Percentiles rank a stretch among this genome's conserved stretches.
Evolutionary conservation across 768 basidiomycete species (phyloP).

Genomic region (Russula brevipes): DNA sequence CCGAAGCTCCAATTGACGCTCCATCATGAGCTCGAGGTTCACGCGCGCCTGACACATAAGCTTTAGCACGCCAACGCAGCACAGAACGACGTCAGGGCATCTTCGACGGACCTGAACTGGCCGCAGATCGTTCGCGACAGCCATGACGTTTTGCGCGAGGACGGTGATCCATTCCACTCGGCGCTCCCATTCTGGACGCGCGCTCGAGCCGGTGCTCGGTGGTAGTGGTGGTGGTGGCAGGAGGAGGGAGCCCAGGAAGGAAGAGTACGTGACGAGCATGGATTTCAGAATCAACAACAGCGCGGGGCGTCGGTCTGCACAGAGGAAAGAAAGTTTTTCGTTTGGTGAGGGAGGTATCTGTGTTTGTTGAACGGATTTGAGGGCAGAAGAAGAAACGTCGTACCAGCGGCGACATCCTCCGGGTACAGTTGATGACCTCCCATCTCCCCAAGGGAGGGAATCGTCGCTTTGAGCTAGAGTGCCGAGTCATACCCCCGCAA

Average conservation of each 20-base stretch:
- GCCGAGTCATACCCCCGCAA: slow-evolving; percentile 13
- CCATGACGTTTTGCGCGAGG: slow-evolving; percentile 83
- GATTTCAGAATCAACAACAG: slow-evolving; percentile 67
- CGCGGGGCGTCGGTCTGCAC: slow-evolving; percentile 72
- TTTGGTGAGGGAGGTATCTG: background rate
- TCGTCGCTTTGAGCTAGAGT: slow-evolving; percentile 69
- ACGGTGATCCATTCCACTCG: slow-evolving; percentile 78
- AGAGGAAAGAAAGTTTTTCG: background rate
- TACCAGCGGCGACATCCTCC: slow-evolving; percentile 62
- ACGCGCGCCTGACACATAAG: slow-evolving; percentile 58
- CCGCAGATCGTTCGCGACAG: slow-evolving; percentile 81
- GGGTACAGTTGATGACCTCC: slow-evolving; percentile 82
- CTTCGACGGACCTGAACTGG: slow-evolving; percentile 65
- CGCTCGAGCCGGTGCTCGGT: slow-evolving; percentile 43
- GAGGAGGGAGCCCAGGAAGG: slow-evolving; percentile 63
- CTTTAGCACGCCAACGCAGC: no score
- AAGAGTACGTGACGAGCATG: slow-evolving; percentile 73
- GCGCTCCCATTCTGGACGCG: slow-evolving; percentile 64
- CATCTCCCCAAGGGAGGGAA: slow-evolving; percentile 74
- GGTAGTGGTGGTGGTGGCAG: slow-evolving; percentile 57
- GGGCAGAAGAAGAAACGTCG: background rate
- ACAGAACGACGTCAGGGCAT: background rate
- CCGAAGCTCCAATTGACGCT: slow-evolving; percentile 67
- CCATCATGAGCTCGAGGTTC: slow-evolving; percentile 79
- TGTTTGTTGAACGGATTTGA: no score